Conservation (phyloP, 148 eudicot genomes). For the Rhododendron henanense region DNA sequence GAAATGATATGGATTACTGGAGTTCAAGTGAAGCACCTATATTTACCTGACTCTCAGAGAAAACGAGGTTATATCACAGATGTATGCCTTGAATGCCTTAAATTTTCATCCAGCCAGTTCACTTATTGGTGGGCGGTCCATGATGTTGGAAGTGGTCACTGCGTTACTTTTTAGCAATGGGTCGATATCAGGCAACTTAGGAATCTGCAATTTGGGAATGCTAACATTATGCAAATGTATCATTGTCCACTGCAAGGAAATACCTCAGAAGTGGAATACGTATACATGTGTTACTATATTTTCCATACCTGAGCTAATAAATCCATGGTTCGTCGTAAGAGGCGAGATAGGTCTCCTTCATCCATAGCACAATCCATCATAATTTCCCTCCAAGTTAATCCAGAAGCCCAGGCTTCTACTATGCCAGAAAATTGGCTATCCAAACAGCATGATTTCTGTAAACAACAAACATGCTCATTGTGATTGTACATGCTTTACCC, state of each 20-base stretch:
- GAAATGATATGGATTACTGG: not conserved
- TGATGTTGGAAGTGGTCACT: slow-evolving; percentile 64
- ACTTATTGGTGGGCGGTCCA: slow-evolving; percentile 98
- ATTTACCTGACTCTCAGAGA: not conserved
- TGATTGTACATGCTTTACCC: not conserved
- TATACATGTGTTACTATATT: not conserved
- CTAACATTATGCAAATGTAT: not conserved
- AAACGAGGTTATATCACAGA: not conserved
- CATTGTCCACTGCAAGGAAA: not conserved
- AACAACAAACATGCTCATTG: slow-evolving; percentile 11
- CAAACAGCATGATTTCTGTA: slow-evolving; percentile 90
- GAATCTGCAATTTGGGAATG: slow-evolving; percentile 51
- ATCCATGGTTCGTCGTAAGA: slow-evolving; percentile 82
- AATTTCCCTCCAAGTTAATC: slow-evolving; percentile 91
- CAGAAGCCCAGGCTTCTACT: slow-evolving; percentile 99
- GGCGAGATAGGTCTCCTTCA: slow-evolving; percentile 97
- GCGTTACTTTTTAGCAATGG: slow-evolving; percentile 76
- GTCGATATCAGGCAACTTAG: slow-evolving; percentile 86
- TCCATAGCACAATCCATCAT: slow-evolving; percentile 99
- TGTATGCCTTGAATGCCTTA: not conserved
- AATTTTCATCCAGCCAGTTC: slow-evolving; percentile 70
- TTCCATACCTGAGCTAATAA: slow-evolving; percentile 71
- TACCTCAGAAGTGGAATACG: not conserved
- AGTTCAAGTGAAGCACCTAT: not conserved
- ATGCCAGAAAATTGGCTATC: slow-evolving; percentile 96